Base-by-base conservation (phyloP, 495 filamentous ascomycete genomes). In the Jackrogersella minutella region DNA sequence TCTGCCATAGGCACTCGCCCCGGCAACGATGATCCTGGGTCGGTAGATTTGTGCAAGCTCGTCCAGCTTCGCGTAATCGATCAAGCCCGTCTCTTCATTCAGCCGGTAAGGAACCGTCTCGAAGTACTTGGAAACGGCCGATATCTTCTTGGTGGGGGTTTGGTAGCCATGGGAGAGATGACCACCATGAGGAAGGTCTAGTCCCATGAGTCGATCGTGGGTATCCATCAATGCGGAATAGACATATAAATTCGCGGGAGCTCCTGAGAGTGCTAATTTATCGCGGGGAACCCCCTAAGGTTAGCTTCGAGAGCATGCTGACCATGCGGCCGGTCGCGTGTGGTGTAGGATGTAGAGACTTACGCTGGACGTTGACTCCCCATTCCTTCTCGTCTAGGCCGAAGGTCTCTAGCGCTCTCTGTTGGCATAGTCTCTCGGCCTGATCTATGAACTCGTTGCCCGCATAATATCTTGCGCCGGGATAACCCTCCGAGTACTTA, bases 401-500 rank as follows among this genome's bases (percentile, higher is more conserved):
- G 76, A 96, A 99, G 0, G 94, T 85, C 74, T 96, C 86, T 11
- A 99, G 79, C 0, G 95, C 95, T 73, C 95, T 86, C 70, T 91
- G 82, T 74, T 98, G 95, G 71, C 96, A 98, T 50, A 98, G 78
- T 43, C 88, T 81, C 79, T 99, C 95, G 1, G 93, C 87, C 68
- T 92, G 86, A 70, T 99, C 95, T 71, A 98, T 98, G 76, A 90
- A 88, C 76, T 97, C 92, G 72, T 99, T 99, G 67, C 95, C 95
- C 37, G 95, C 95, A 74, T 99, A 99, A 78, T 99, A 99, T 74
- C 95, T 80, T 40, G 94, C 96, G 49, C 95, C 96, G 46, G 95
- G 95, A 69, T 99, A 99, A 37, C 95, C 95, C 78, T 99, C 95
- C 5, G 96, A 98, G 81, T 99, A 99, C 77, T 99, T 99, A 73